phyloP scores from a whole-genome alignment of 2,329 filamentous ascomycete genomes.

The Clarireedia paspali region DNA sequence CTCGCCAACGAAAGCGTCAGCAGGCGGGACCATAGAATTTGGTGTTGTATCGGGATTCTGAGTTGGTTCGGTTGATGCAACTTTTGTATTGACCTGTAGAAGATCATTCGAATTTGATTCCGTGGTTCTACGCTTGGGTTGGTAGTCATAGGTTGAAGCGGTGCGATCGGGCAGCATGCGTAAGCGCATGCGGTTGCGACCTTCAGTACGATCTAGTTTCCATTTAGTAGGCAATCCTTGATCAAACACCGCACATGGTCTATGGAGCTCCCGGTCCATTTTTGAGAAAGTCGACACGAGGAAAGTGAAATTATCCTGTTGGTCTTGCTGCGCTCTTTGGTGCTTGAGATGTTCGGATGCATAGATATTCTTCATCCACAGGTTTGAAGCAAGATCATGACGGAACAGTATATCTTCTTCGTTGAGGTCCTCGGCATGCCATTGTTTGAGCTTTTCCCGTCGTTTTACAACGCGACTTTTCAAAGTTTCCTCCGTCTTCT shows the following conservation, averaged over 20 bases:
- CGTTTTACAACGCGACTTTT: conserved; percentile 64
- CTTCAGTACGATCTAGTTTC: conserved; percentile 93
- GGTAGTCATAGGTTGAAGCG: conserved; percentile 63
- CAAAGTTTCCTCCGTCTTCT: conserved; percentile 67
- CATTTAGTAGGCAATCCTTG: conserved; percentile 61
- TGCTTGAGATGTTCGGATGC: conserved; percentile 87
- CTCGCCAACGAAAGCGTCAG: conserved; percentile 9
- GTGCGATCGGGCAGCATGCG: conserved; percentile 74
- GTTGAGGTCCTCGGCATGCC: conserved; percentile 62
- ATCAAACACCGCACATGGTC: conserved; percentile 75
- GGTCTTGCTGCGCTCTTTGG: conserved; percentile 81
- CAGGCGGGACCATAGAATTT: conserved; percentile 7
- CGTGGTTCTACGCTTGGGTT: conserved; percentile 67
- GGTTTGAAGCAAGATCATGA: conserved; percentile 80
- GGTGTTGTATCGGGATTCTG: conserved; percentile 12
- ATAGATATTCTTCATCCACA: conserved; percentile 95
- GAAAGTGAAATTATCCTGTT: conserved; percentile 81
- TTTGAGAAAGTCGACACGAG: conserved; percentile 68
- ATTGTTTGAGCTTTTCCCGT: conserved; percentile 73
- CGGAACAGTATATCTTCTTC: conserved; percentile 65
- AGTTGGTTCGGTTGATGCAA: conserved; percentile 5
- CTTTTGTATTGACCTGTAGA: conserved; percentile 30
- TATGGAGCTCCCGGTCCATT: conserved; percentile 69
- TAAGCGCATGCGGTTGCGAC: conserved; percentile 88
- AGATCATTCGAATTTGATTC: conserved; percentile 32